phyloP scores from a whole-genome alignment of 352 stramenopile genomes.

The Pythium vanterpoolii region DNA sequence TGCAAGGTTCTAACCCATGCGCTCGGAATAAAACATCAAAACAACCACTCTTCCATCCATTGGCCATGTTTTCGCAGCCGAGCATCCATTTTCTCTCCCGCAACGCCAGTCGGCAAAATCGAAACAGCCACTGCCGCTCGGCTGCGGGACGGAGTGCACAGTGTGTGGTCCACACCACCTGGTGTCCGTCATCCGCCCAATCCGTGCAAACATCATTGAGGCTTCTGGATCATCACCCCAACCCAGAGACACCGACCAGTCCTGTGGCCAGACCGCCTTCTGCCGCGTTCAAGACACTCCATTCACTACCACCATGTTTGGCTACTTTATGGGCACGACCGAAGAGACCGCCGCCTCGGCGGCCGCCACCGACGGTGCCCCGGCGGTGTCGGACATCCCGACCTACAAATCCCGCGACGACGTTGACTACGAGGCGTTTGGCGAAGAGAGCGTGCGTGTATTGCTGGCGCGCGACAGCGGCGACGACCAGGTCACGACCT shows the following conservation, averaged over 20 bases:
- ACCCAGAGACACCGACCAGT: background rate
- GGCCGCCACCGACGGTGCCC: background rate
- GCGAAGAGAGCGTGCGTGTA: conserved; percentile 63
- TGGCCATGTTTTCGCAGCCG: too few relatives aligned
- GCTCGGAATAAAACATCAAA: too few relatives aligned
- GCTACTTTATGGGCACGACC: conserved; percentile 19
- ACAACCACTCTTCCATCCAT: too few relatives aligned
- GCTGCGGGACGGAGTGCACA: too few relatives aligned
- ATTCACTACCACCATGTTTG: conserved; percentile 10
- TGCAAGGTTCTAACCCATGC: too few relatives aligned
- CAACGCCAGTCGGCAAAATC: too few relatives aligned
- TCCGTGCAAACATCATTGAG: background rate
- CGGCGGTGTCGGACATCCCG: conserved; percentile 25
- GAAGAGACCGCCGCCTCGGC: background rate
- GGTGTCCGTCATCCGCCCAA: too few relatives aligned
- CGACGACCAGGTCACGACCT: conserved; percentile 63
- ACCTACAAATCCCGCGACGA: conserved; percentile 46
- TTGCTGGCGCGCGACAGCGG: conserved; percentile 60
- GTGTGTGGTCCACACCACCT: too few relatives aligned
- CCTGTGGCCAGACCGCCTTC: conserved; percentile 4
- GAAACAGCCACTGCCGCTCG: too few relatives aligned
- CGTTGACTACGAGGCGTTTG: conserved; percentile 55
- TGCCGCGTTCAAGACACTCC: background rate
- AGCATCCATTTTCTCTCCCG: too few relatives aligned
- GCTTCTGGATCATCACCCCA: background rate